Evolutionary conservation across 1,139 yeast genomes (phyloP), one percentile per base, ranked within the genome.

Genomic region (Candida tetrigidarum): DNA sequence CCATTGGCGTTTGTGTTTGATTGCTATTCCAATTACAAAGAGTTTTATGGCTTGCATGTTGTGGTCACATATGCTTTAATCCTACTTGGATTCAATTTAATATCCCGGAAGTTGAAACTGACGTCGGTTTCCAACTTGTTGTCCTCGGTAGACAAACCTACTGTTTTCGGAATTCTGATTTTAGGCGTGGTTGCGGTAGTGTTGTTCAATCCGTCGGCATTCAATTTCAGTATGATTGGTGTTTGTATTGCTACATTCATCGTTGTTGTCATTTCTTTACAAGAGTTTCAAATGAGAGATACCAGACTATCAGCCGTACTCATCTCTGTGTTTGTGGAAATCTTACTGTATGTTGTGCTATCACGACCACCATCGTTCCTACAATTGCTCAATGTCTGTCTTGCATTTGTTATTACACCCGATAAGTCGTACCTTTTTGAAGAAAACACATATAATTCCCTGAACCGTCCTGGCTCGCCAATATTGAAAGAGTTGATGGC

Each of bases 401-500:
- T 50, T 7, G 37, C 55, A 12, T 14, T 43, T 4, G 14, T 43
- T 1, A 49, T 51, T n/a, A 43, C 41, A 8, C 47, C 52, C 4
- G 48, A 45, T 36, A 42, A 37, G 12, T 34, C 44, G 18, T 35
- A 11, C 20, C 45, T 40, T 27, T 43, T 37, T 23, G 36, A 28
- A n/a, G 35, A 26, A 10, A 10, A 14, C 11, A 25, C 16, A 23
- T 39, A 15, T 23, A 8, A 10, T 16, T 18, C 39, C 41, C 23
- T 36, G 23, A 22, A 19, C 8, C 34, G 10, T 25, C 37, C 32
- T 8, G 15, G 36, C 30, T 36, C 41, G 5, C 57, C 67, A 3
- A 59, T 67, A 3, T 42, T 69, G 18, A 56, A 52, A 28, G 69
- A 83, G 53, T 59, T 86, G 39, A 69, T 83, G 42, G 59, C 66